A percentile compares a stretch with the other conserved stretches of the same genome.
Evolutionary conservation across 1,284 basidiomycete species (phyloP).

Genomic region (Tremellales sp.): DNA sequence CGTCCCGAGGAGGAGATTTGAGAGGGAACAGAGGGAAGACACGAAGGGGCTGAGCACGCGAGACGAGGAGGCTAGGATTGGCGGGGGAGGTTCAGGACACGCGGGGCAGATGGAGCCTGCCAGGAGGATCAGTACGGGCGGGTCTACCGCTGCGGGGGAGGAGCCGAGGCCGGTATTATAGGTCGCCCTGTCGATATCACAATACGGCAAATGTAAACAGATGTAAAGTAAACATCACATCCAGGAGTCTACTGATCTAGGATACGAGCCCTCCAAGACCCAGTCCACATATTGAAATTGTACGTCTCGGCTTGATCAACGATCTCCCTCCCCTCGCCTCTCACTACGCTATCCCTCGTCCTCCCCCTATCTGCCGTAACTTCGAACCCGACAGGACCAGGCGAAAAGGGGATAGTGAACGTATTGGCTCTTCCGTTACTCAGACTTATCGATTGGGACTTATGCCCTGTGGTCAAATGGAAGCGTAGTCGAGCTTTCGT

Average conservation of each 20-base stretch:
- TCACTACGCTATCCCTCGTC: constrained; percentile 17
- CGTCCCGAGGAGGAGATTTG: neutral
- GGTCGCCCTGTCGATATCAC: no score
- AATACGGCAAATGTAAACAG: no score
- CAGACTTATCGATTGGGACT: constrained; percentile 1
- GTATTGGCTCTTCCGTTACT: constrained; percentile 22
- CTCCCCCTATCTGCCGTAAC: constrained; percentile 8
- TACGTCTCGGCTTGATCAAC: constrained; percentile 17
- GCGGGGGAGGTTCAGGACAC: no score
- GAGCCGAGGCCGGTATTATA: no score
- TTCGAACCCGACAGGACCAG: constrained; percentile 35
- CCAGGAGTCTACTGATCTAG: no score
- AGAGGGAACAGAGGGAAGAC: neutral
- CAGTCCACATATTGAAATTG: constrained; percentile 49
- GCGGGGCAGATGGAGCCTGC: neutral
- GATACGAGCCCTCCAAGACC: constrained; percentile 24
- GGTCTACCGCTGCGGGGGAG: neutral
- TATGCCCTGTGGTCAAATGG: constrained; percentile 9
- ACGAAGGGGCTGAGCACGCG: neutral
- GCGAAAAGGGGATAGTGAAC: constrained; percentile 28
- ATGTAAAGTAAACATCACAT: no score
- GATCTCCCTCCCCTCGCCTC: constrained; percentile 29
- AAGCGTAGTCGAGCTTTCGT: constrained; percentile 6
- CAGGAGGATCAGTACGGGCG: neutral
- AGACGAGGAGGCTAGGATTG: neutral